phyloP scores from a whole-genome alignment of 2,329 filamentous ascomycete species.

The Davidsoniella neocaledoniae region DNA sequence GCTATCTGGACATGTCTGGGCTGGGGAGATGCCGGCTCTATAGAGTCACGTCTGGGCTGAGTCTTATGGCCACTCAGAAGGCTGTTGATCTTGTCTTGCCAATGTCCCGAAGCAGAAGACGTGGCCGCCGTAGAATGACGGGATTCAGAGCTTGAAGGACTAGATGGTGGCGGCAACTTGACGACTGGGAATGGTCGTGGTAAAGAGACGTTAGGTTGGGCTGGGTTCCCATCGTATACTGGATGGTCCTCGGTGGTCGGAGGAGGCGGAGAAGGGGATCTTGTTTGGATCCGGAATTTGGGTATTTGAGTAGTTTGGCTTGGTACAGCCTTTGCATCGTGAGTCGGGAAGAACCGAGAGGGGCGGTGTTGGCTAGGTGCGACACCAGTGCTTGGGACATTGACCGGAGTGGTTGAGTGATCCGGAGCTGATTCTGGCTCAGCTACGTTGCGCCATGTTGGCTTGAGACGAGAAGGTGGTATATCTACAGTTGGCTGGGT shows the following conservation, averaged over 20 bases:
- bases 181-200: constrained; percentile 60
- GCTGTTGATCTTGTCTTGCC: constrained; percentile 75
- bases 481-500: background rate
- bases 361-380: constrained; percentile 29
- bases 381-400: constrained; percentile 13
- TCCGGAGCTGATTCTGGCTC: background rate
- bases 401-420: background rate
- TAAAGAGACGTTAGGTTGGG: constrained; percentile 51
- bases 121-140: background rate
- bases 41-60: constrained; percentile 3
- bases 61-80: constrained; percentile 42
- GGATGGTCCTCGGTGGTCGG: constrained; percentile 55
- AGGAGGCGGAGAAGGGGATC: constrained; percentile 54
- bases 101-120: constrained; percentile 20
- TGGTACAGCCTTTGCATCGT: constrained; percentile 29
- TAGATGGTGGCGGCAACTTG: constrained; percentile 50
- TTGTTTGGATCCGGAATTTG: constrained; percentile 21
- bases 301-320: background rate
- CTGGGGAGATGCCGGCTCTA: background rate
- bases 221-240: constrained; percentile 49
- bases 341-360: constrained; percentile 46
- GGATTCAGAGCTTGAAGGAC: background rate
- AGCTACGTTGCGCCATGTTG: constrained; percentile 8
- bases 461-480: constrained; percentile 7
- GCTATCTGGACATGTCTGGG: background rate